Conservation (phyloP, 1,284 basidiomycete genomes). For the Serendipita sp. region DNA sequence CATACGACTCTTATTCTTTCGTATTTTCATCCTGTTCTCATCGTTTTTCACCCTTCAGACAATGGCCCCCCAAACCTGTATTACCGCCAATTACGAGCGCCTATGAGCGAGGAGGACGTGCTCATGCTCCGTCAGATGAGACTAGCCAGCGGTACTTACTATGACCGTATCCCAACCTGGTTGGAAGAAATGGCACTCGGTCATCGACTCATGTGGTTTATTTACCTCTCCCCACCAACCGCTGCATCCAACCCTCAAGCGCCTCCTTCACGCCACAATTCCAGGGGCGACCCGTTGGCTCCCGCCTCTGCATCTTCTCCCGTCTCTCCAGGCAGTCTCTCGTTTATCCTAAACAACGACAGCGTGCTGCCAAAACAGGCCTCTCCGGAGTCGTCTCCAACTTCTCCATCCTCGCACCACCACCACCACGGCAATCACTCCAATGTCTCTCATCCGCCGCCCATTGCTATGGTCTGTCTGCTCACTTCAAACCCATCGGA, state of each 20-base stretch:
- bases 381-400: background rate
- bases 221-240: background rate
- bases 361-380: background rate
- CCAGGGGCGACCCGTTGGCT: no score
- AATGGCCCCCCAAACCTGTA: background rate
- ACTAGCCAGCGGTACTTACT: background rate
- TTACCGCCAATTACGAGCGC: background rate
- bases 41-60: background rate
- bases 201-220: background rate
- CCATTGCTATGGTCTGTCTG: conserved; percentile 2
- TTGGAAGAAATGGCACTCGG: background rate
- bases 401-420: background rate
- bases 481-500: background rate
- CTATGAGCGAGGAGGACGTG: background rate
- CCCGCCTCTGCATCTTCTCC: background rate
- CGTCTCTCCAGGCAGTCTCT: background rate
- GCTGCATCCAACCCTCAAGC: background rate
- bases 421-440: background rate
- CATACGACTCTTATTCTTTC: background rate
- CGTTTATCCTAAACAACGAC: background rate
- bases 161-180: conserved; percentile 3
- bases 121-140: background rate
- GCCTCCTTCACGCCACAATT: background rate
- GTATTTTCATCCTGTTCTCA: background rate
- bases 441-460: background rate